Evolutionary conservation across 1,284 basidiomycete species (phyloP), one percentile per base, ranked within the genome.

Genomic region (Austroboletus olivaceoglutinosus): DNA sequence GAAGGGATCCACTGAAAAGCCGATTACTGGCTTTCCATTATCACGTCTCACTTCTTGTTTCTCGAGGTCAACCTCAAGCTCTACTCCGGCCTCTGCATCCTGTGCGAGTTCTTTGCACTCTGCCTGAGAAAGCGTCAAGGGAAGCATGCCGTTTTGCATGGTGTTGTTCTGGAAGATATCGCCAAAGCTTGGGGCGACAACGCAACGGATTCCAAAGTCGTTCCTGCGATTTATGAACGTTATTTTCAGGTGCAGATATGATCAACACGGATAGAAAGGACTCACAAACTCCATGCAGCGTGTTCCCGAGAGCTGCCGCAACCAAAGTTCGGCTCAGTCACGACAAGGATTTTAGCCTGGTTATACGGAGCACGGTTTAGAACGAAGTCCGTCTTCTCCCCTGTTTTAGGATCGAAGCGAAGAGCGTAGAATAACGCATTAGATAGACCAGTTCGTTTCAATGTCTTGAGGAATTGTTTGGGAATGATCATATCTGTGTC

Each of bases 401-500:
- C 87, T 6, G 92, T 93, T 55, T 83, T 75, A 5, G 86, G 83
- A 64, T 95, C 83, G 65, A 86, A 89, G 43, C 95, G 85, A 47
- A 93, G 76, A 21, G 89, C 83, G 69, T 81, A 91, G 77, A 98
- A 98, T 48, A 97, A 75, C 13, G 91, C 93, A 52, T 88, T 76
- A n/a, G 91, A 91, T 48, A 98, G 80, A 47, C 94, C 94, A 21
- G 93, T 96, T 51, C 95, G 83, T 73, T 96, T 93, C 58, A 98
- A 74, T 6, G 93, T 96, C 75, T 97, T 98, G 70, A 98, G 74
- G 77, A 96, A 98, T 68, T 93, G 91, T 68, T 95, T 95, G 6
- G 94, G 95, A 64, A 97, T 96, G 69, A 98, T 96, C 86, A 92
- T 93, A 68, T 98, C 95, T 47, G 94, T 98, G 71, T 98, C 94